Evolutionary conservation across 495 filamentous ascomycete genomes (phyloP), one percentile per base, ranked within the genome.

Genomic region (Emericellopsis terricola): DNA sequence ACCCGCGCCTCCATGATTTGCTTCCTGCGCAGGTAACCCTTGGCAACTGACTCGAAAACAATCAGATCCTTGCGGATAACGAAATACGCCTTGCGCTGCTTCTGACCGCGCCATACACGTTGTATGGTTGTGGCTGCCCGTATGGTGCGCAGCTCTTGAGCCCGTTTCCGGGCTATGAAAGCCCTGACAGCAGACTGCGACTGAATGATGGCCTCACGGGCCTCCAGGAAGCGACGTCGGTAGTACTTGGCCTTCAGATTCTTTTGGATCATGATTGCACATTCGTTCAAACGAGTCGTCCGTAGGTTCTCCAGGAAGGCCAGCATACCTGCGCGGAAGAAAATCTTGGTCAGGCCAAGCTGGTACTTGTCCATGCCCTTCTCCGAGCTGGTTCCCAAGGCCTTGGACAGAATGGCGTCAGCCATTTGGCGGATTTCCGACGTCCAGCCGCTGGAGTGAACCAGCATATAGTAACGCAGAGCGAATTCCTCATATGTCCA

Each of bases 401-500:
- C 87, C 53, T 81, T 85, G 18, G 68, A 76, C 29, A 99, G 57
- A 45, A 99, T 99, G 19, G 76, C 77, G 50, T 91, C 77, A 13
- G 85, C 91, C 75, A 99, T 91, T 32, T 84, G 65, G 19, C 84
- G 66, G 42, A 99, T 94, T 48, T 94, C 86, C 0, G 81, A 77
- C 15, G 83, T 94, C 86, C 89, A 94, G 38, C 79, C 69, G 19
- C 70, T 64, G 5, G 91, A 96, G 26, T 81, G 86, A 31, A 94
- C 81, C 41, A 99, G 63, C 82, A 99, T 94, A 57, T 99, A 99
- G 59, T 99, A 99, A 40, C 89, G 76, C 36, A 94, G 60, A 6
- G 89, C 89, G 55, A 99, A 99, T 52, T 96, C 89, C 50, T 99
- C 91, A 51, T 94, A 99, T 3, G 89, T 99, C 89, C 89, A 99